Evolutionary conservation across 768 basidiomycete genomes (phyloP), one percentile per base, ranked within the genome.

Genomic region (Strobilomyces echinocephalus): DNA sequence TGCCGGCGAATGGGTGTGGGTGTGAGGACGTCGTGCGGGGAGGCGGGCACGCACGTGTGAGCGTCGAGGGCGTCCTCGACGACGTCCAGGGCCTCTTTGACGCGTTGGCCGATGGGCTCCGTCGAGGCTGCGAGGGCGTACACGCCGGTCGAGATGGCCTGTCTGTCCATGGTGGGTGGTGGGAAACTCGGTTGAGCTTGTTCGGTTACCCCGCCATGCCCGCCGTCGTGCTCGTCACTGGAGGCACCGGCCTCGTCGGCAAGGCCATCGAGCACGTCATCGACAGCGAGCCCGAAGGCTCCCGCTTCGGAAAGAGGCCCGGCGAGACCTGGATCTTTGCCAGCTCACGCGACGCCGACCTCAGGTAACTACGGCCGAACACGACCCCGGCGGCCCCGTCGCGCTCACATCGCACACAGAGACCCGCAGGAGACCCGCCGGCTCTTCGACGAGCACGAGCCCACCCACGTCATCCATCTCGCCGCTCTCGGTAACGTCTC

Each of bases 401-500:
- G 39, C 28, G 34, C 53, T 58, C 50, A 62, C 20, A 31, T 35
- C 47, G 12, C 42, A 24, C 46, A 24, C 60, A 94, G 94, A 63
- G 83, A 92, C 68, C 72, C 79, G 3, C 79, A 73, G 55, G 81
- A 85, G 68, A 86, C 92, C 38, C 73, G 76, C 63, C 77, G 77
- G 64, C 70, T 95, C 63, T 97, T 88, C 60, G 87, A 91, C 62
- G 94, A 92, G 72, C 85, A 97, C 74, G 87, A 90, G 65, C 94
- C 95, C 0, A 95, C 91, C 1, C 88, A 95, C 79, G 92, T 97
- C 62, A 97, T 98, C 64, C 95, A 97, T 74, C 83, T 97, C 43
- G 95, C 94, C 34, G 94, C 95, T 6, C 81, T 92, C 39, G 91
- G 91, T 92, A 63, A 24, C 24, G 24, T 24, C 24, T 24, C 24